A percentile compares a stretch with the other conserved stretches of the same genome.
Conservation (phyloP, 2,329 filamentous ascomycete species). For the Penicillium sp. region DNA sequence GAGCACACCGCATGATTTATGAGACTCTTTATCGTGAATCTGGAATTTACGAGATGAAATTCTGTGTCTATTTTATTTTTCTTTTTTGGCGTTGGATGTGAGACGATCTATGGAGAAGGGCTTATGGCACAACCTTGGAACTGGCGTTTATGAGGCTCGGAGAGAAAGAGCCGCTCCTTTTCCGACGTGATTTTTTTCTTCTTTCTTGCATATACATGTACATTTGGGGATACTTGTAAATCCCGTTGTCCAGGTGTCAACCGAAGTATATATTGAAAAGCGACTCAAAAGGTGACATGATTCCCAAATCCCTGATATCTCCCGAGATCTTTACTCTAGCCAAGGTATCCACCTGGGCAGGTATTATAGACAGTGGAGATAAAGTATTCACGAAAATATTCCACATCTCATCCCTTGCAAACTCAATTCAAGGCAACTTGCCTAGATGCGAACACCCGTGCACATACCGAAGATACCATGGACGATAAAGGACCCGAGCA, state of each 20-base stretch:
- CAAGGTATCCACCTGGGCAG: background rate
- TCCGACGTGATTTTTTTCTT: slow-evolving; percentile 1
- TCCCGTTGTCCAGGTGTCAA: background rate
- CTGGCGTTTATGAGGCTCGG: slow-evolving; percentile 10
- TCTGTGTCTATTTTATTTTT: background rate
- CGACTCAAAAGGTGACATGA: background rate
- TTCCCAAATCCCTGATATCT: too few relatives aligned
- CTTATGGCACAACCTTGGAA: background rate
- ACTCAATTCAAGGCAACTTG: background rate
- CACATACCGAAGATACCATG: too few relatives aligned
- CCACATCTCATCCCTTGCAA: background rate
- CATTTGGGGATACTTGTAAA: slow-evolving; percentile 11
- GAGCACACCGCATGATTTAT: slow-evolving; percentile 7
- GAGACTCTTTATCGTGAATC: slow-evolving; percentile 1
- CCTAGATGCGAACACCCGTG: too few relatives aligned
- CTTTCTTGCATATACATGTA: slow-evolving; percentile 15
- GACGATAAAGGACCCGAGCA: background rate
- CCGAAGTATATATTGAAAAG: background rate
- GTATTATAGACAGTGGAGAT: background rate
- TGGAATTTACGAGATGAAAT: slow-evolving; percentile 2
- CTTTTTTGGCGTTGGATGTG: background rate
- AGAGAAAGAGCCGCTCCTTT: slow-evolving; percentile 6
- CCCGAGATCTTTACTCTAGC: too few relatives aligned
- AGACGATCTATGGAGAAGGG: background rate
- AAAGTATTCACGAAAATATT: background rate